A percentile compares a stretch with the other conserved stretches of the same genome.
phyloP scores from a whole-genome alignment of 108 stramenopile genomes.

The Cyclotella sp. region DNA sequence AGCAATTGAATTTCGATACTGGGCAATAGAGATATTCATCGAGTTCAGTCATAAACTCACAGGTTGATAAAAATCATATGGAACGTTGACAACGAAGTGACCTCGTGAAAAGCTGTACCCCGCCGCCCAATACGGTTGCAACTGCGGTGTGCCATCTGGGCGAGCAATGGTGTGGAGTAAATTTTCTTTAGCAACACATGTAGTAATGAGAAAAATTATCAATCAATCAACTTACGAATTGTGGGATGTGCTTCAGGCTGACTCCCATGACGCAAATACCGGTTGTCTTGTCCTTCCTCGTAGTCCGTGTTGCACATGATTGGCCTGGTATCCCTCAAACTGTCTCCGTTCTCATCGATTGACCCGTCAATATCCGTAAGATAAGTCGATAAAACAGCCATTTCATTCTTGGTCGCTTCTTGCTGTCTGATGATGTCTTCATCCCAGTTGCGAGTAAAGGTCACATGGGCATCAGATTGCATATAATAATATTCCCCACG shows the following conservation, averaged over 20 bases:
- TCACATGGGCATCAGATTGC: conserved; percentile 96
- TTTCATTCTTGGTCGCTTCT: conserved; percentile 84
- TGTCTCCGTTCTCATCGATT: conserved; percentile 70
- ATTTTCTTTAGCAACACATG: background rate
- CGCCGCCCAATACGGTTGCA: conserved; percentile 92
- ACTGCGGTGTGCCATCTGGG: conserved; percentile 67
- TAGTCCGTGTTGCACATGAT: conserved; percentile 93
- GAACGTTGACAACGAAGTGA: conserved; percentile 87
- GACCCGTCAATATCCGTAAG: conserved; percentile 83
- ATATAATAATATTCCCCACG: conserved; percentile 95
- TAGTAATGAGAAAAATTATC: background rate
- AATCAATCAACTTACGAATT: conserved; percentile 40
- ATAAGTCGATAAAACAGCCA: conserved; percentile 93
- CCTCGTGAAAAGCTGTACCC: conserved; percentile 90
- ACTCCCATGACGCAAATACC: conserved; percentile 84
- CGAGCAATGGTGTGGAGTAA: background rate
- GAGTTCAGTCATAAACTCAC: conserved; percentile 44
- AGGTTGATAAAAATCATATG: conserved; percentile 73
- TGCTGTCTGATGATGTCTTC: conserved; percentile 83
- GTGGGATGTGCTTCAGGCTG: conserved; percentile 82
- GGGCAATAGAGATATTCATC: no score
- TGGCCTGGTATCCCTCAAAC: conserved; percentile 76
- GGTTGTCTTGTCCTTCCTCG: conserved; percentile 77
- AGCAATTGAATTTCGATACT: no score
- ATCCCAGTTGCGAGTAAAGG: conserved; percentile 92